Evolutionary conservation across 2,329 filamentous ascomycete genomes (phyloP).

Genomic region (Fusarium sororula): DNA sequence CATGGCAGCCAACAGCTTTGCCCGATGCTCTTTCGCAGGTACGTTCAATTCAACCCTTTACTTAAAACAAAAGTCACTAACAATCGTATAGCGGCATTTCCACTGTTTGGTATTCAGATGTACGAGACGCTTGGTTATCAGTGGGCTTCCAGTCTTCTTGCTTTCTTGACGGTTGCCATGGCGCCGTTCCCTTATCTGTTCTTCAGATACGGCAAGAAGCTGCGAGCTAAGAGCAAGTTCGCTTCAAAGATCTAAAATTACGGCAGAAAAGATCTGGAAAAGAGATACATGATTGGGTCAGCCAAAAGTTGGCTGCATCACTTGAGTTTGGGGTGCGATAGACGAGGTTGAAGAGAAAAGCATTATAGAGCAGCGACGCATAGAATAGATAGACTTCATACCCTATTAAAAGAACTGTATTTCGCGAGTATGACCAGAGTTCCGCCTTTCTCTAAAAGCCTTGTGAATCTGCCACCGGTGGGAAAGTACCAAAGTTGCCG

Average conservation of each 20-base stretch:
- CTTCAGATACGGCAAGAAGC: constrained; percentile 30
- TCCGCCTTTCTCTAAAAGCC: neutral
- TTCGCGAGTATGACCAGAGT: neutral
- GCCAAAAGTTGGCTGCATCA: rapidly evolving
- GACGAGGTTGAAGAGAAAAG: rapidly evolving
- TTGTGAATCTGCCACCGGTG: neutral
- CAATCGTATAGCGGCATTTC: constrained; percentile 10
- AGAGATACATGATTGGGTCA: neutral
- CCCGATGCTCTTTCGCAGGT: constrained; percentile 32
- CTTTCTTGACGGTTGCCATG: constrained; percentile 30
- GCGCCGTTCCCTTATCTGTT: constrained; percentile 33
- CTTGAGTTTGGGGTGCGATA: no score
- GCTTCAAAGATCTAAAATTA: neutral
- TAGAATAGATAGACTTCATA: neutral
- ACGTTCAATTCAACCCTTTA: rapidly evolving
- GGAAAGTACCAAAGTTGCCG: neutral
- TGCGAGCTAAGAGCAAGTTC: constrained; percentile 32
- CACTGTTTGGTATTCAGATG: constrained; percentile 27
- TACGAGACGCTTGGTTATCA: constrained; percentile 31
- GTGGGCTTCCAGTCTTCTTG: constrained; percentile 31
- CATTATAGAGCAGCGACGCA: neutral
- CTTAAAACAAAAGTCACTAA: rapidly evolving
- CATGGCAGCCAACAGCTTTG: constrained; percentile 35
- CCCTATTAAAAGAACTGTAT: neutral
- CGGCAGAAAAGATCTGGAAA: rapidly evolving